Evolutionary conservation across 306 rosid species (phyloP).

Genomic region (Crataegus laevigata): DNA sequence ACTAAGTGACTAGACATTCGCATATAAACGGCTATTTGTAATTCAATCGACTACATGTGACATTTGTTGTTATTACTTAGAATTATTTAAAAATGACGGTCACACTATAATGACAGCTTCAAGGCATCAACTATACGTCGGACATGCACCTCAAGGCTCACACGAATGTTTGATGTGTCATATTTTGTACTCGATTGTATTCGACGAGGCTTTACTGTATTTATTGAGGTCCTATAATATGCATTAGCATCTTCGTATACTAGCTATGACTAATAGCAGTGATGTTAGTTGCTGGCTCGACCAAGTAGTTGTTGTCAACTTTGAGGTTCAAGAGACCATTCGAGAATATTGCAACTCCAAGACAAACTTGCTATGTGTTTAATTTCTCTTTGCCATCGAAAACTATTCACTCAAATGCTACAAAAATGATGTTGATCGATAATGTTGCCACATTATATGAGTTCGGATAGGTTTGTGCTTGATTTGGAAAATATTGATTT

Average conservation of each 20-base stretch:
- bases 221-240: no score
- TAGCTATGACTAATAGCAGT: not conserved
- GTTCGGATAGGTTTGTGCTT: not conserved
- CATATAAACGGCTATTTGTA: not conserved
- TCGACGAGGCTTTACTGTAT: no score
- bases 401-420: not conserved
- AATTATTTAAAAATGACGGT: no score
- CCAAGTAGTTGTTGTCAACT: not conserved
- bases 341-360: slow-evolving; percentile 6
- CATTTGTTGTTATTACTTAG: no score
- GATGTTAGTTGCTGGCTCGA: not conserved
- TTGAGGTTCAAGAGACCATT: not conserved
- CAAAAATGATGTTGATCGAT: not conserved
- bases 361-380: not conserved
- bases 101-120: no score
- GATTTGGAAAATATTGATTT: not conserved
- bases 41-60: not conserved
- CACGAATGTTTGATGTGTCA: no score
- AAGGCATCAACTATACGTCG: no score
- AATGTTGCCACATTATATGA: not conserved
- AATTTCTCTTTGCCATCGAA: not conserved
- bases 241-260: not conserved
- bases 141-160: no score
- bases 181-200: no score
- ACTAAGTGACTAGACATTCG: not conserved